phyloP scores from a whole-genome alignment of 495 filamentous ascomycete genomes.

The Cairneyella variabilis region DNA sequence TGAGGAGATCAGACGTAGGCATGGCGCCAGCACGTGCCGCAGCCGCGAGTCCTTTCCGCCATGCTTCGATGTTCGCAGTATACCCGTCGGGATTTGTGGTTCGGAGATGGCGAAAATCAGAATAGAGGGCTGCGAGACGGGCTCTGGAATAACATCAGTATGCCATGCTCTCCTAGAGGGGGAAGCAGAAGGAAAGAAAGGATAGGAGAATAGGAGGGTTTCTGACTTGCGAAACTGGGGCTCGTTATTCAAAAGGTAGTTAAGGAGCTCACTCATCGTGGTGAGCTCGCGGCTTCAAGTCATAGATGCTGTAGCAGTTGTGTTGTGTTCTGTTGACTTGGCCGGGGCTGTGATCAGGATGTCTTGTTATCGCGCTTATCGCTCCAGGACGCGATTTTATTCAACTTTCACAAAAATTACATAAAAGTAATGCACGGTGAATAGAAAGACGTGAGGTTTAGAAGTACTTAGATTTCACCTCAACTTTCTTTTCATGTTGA shows the following conservation, averaged over 20 bases:
- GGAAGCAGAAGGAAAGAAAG: slow-evolving; percentile 1
- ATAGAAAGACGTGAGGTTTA: not conserved
- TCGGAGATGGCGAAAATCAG: slow-evolving; percentile 77
- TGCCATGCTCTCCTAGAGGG: not conserved
- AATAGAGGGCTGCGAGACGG: slow-evolving; percentile 89
- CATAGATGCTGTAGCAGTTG: not conserved
- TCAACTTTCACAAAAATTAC: not conserved
- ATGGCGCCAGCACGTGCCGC: slow-evolving; percentile 66
- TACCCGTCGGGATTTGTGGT: slow-evolving; percentile 90
- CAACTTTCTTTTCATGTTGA: too few relatives aligned
- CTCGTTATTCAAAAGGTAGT: slow-evolving; percentile 57
- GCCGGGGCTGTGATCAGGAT: not conserved
- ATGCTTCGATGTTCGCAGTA: slow-evolving; percentile 76
- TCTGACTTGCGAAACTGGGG: slow-evolving; percentile 62
- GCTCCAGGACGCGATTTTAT: not conserved
- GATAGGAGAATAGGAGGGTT: not conserved
- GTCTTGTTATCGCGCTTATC: slow-evolving; percentile 10
- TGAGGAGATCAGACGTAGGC: slow-evolving; percentile 52
- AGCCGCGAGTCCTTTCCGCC: slow-evolving; percentile 68
- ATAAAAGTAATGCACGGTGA: not conserved
- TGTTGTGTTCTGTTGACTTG: not conserved
- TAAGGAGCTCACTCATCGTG: slow-evolving; percentile 56
- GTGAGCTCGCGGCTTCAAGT: not conserved
- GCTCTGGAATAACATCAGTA: slow-evolving; percentile 42
- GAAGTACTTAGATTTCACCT: not conserved